Conservation (phyloP, 139 green algal genomes). For the Pseudopediastrum boryanum region DNA sequence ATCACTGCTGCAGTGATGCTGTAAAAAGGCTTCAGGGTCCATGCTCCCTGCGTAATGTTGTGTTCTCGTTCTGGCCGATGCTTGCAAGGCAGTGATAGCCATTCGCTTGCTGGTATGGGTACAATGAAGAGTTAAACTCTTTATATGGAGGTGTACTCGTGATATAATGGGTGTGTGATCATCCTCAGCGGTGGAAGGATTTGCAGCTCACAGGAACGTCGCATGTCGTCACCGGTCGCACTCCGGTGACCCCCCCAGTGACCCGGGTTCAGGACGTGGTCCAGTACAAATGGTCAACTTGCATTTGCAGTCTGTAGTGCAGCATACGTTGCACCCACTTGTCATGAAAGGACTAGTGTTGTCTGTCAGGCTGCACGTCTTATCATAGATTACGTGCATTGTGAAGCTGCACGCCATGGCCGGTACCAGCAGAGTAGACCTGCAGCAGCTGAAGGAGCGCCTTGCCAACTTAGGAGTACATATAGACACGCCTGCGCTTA, state of each 20-base stretch:
- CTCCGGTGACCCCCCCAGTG: no score
- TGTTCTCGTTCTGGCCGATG: neutral
- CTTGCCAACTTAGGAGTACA: conserved; percentile 24
- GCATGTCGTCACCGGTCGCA: no score
- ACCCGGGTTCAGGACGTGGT: no score
- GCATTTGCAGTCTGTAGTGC: neutral
- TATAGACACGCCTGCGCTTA: conserved; percentile 10
- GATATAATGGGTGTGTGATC: no score
- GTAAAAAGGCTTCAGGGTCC: neutral
- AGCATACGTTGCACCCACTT: neutral
- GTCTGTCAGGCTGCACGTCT: neutral
- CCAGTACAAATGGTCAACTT: neutral
- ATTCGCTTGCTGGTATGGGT: no score
- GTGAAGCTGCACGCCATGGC: neutral
- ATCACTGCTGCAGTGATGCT: neutral
- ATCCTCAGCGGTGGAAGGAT: no score
- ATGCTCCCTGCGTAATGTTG: neutral
- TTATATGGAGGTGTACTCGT: no score
- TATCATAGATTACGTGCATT: neutral
- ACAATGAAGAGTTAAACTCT: no score
- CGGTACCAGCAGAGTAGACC: conserved; percentile 6
- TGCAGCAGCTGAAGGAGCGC: conserved; percentile 8
- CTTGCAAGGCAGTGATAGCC: no score
- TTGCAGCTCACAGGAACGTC: no score
- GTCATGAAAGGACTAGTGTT: neutral